Conservation (phyloP, 2,329 filamentous ascomycete genomes). For the Lachnellula willkommii region DNA sequence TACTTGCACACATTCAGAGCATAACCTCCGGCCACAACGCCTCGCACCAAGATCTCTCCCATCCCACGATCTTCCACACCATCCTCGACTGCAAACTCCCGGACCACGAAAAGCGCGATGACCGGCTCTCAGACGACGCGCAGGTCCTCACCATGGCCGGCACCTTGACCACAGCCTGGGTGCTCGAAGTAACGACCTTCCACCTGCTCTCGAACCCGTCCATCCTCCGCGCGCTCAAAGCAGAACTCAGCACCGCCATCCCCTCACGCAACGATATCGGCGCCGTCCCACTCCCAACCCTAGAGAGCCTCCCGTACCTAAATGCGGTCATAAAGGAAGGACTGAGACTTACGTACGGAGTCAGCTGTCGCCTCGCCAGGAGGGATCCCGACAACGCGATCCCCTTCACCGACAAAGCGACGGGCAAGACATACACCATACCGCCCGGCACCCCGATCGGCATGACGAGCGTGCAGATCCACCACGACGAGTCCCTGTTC, state of each 20-base stretch:
- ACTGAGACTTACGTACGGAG: slow-evolving; percentile 27
- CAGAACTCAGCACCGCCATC: slow-evolving; percentile 30
- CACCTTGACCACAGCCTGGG: slow-evolving; percentile 34
- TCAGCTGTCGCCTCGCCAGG: slow-evolving; percentile 27
- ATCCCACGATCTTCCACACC: slow-evolving; percentile 18
- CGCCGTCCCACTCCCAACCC: background rate
- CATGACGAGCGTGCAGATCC: slow-evolving; percentile 29
- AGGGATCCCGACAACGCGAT: slow-evolving; percentile 22
- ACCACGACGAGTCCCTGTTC: slow-evolving; percentile 31
- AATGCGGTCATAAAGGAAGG: slow-evolving; percentile 29
- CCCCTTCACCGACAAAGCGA: background rate
- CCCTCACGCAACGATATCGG: background rate
- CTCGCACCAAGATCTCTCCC: background rate
- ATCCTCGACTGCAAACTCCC: slow-evolving; percentile 25
- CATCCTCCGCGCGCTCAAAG: slow-evolving; percentile 28
- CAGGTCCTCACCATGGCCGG: slow-evolving; percentile 28
- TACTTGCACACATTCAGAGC: slow-evolving; percentile 29
- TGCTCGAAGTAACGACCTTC: slow-evolving; percentile 33
- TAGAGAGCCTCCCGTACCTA: slow-evolving; percentile 25
- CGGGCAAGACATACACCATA: slow-evolving; percentile 5
- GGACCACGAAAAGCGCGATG: slow-evolving; percentile 27
- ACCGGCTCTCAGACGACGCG: slow-evolving; percentile 31
- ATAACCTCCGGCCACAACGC: slow-evolving; percentile 31
- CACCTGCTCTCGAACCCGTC: slow-evolving; percentile 32
- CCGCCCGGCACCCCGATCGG: slow-evolving; percentile 32